Base-by-base conservation (phyloP, 805 yeast genomes). In the Pichia cephalocereana region DNA sequence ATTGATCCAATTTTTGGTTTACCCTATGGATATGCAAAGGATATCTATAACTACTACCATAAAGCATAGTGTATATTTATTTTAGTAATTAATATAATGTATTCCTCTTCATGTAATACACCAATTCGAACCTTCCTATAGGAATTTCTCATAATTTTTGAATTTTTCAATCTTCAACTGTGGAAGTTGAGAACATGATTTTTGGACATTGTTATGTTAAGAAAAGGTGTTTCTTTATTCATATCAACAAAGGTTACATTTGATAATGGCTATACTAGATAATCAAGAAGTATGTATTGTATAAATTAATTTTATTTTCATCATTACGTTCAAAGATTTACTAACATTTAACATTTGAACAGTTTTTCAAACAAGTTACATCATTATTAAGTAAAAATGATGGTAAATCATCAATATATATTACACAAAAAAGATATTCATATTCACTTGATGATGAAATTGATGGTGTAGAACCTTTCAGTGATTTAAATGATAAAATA, bases 1-100 rank as follows among this genome's bases (percentile, higher is more conserved):
- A 54, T 81, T 15, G 78, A 82, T 50, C 85, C 87, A 1, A 64
- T 82, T 0, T 80, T 79, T 56, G 83, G 83, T 0, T 54, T 82
- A 14, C 85, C 86, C 1, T 9, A 45, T 54, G 46, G 76, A 66
- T 1, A 54, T 54, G 61, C 63, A 2, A 27, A 44, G 17, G 39
- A 44, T 15, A 49, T 61, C 52, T 42, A 43, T 15, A 49, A 49
- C 10, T 46, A 48, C 32, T 53, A 42, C 39, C 39, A 39, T 10
- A 34, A 37, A 15, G 7, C 8, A 15, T 34, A 23, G 3, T 4
- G 26, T 23, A 6, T 23, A 5, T 23, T 23, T 4, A 6, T 19
- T 19, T 19, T 19, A 19, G 23, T 19, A 19, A 3, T 19, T 19
- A 19, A 19, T 19, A n/a, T 19, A 19, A 19, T 19, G 23, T 19